Base-by-base conservation (phyloP, 2,329 filamentous ascomycete species). In the Lachnellula cervina region DNA sequence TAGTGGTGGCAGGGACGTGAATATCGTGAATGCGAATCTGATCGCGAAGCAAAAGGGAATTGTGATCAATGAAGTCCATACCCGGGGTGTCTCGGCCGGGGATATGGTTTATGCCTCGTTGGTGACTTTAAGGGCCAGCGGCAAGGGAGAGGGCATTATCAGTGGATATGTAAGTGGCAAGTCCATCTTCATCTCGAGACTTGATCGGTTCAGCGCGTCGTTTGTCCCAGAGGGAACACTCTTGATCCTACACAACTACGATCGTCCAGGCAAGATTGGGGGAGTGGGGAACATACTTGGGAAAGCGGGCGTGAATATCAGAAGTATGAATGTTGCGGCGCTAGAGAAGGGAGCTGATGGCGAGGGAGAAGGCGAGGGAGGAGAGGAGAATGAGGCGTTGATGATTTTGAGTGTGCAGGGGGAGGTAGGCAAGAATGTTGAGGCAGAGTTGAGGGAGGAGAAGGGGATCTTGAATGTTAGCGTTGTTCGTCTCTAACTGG, bases 211-310 rank as follows among this genome's bases (percentile, higher is more conserved):
- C 73, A 82, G 80, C 40, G 87, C 87, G 0, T 83, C 82, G 4
- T 93, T 94, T 62, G 77, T 82, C 11, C 88, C 89, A 0, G 80
- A 87, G 57, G 89, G 89, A 0, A 89, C 83, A 0, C 70, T 93
- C 56, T 76, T 92, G n/a, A 86, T 93, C 57, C 81, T 90, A 64
- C 82, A 90, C 66, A 93, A 93, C 73, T 91, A 89, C 65, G 89
- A 94, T 67, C 80, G 85, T 60, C 88, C 88, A 0, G 89, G 89
- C 11, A 92, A 91, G 76, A 93, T 94, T 68, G 89, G 89, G 2
- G 83, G 84, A 38, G 89, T 94, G 2, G 89, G 89, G 0, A 84
- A 79, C 56, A 78, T 84, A 51, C 73, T 93, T 25, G 89, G 89
- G 0, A 78, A 77, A 38, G 80, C 87, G 38, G 83, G 82, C 0